Evolutionary conservation across 2,329 filamentous ascomycete genomes (phyloP).

Genomic region (Stagonosporopsis vannaccii): DNA sequence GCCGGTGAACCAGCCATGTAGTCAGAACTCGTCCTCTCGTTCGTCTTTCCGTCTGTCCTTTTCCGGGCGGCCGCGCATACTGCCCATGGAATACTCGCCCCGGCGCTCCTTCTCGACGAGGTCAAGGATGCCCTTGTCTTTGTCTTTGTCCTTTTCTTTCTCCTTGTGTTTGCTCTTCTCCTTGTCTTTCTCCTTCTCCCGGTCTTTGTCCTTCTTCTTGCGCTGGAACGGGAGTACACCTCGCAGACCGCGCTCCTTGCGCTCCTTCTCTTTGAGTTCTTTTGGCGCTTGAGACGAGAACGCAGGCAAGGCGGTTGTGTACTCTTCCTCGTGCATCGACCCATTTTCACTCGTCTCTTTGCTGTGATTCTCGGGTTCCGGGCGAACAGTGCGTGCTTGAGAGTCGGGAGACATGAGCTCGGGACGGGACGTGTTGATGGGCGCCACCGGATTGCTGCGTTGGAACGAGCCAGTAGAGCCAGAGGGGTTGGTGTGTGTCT

Average conservation of each 20-base stretch:
- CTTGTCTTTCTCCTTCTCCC: constrained; percentile 31
- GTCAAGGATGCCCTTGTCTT: constrained; percentile 25
- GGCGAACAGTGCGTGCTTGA: constrained; percentile 33
- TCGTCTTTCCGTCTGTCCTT: constrained; percentile 30
- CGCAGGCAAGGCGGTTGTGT: constrained; percentile 47
- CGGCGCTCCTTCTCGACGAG: constrained; percentile 13
- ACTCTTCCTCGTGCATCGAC: constrained; percentile 46
- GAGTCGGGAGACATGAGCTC: constrained; percentile 30
- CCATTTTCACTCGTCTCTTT: constrained; percentile 48
- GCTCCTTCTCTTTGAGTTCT: constrained; percentile 45
- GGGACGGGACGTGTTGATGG: constrained; percentile 35
- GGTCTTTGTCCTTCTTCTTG: constrained; percentile 44
- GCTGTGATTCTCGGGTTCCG: constrained; percentile 33
- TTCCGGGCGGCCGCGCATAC: constrained; percentile 15
- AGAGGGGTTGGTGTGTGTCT: constrained; percentile 36
- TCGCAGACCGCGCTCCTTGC: constrained; percentile 50
- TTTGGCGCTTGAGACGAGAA: constrained; percentile 43
- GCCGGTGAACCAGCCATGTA: constrained; percentile 47
- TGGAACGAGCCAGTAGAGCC: constrained; percentile 30
- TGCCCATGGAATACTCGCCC: constrained; percentile 20
- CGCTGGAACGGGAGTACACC: constrained; percentile 49
- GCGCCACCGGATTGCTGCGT: constrained; percentile 20
- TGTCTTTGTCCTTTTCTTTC: constrained; percentile 25
- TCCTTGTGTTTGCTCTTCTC: constrained; percentile 29
- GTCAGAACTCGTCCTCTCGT: constrained; percentile 43